Evolutionary conservation across 2,329 filamentous ascomycete species (phyloP), one percentile per base, ranked within the genome.

Genomic region (Penicillium sp.): DNA sequence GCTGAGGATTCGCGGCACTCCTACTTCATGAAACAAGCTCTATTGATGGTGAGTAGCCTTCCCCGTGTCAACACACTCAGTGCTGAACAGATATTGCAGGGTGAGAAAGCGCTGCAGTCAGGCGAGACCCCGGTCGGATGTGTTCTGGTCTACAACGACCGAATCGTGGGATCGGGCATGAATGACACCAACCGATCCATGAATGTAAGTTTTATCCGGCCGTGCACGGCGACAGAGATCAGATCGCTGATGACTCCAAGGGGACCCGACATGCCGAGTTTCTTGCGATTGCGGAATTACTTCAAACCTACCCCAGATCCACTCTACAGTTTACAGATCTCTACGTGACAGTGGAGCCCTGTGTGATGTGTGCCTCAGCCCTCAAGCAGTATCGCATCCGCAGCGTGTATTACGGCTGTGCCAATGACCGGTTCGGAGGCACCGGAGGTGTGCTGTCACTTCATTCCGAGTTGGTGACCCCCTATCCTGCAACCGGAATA

Each of bases 41-140:
- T 96, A 61, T 81, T 85, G 61, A 95, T 96, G 90, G 89, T 92
- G 76, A 62, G 60, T 51, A 24, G 36, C 38, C 14, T 11, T 24
- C 47, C 18, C 46, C 30, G n/a, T 16, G 13, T 20, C 40, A 22
- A n/a, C 22, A 43, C 43, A 24, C 31, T 5, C 36, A 31, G n/a
- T 11, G 7, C 43, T 57, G 18, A 56, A 39, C 25, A 33, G 35
- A 47, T 25, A 46, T 48, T 27, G 35, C 50, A 95, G 90, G 94
- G 91, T 52, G 87, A 92, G 65, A 82, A 90, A 59, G 94, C 95
- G 20, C 83, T 99, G 44, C 77, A 78, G 61, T 89, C 84, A 55
- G 92, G 95, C 63, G 94, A 99, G 76, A 97, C 95, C 1, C 94
- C 94, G 1, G 94, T 99, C 18, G 95, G 94, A 44, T 99, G 94